These are phyloP conservation scores for Myxozyma melibiosi DNA, from an alignment of 805 yeast genomes.

Conservation along the genomic window DNA sequence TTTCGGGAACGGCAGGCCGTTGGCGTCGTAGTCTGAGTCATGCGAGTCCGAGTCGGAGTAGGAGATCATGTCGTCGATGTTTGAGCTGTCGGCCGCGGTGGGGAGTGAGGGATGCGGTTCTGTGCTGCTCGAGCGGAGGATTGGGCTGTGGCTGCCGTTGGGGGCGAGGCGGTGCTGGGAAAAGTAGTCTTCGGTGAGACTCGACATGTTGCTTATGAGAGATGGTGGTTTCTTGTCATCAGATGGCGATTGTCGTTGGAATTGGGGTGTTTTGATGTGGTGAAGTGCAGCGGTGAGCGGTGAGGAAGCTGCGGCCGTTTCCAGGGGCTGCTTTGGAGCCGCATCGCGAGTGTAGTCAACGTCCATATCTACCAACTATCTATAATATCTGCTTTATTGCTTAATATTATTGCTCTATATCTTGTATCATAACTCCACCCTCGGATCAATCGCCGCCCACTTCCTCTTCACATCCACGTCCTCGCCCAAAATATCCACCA, in stretches of 20 bases:
- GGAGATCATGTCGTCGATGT: slow-evolving; percentile 6
- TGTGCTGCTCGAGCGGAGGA: background rate
- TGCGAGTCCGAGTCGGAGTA: slow-evolving; percentile 1
- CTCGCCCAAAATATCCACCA: slow-evolving; percentile 12
- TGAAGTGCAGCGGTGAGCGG: too few relatives aligned
- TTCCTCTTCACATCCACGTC: slow-evolving; percentile 22
- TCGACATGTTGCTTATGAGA: background rate
- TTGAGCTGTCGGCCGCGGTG: background rate
- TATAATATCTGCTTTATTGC: too few relatives aligned
- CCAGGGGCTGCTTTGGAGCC: too few relatives aligned
- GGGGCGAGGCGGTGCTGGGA: slow-evolving; percentile 1
- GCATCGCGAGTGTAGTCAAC: too few relatives aligned
- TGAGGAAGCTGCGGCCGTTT: too few relatives aligned
- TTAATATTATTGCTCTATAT: too few relatives aligned
- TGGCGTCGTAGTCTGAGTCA: slow-evolving; percentile 15
- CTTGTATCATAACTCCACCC: background rate
- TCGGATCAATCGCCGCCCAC: slow-evolving; percentile 15
- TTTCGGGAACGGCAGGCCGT: slow-evolving; percentile 31
- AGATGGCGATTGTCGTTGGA: too few relatives aligned
- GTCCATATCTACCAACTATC: too few relatives aligned
- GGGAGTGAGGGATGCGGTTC: slow-evolving; percentile 5
- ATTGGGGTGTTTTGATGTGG: too few relatives aligned
- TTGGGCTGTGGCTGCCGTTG: background rate
- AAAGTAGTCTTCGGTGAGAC: slow-evolving; percentile 4
- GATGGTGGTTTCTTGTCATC: too few relatives aligned